Evolutionary conservation across 2,329 filamentous ascomycete genomes (phyloP).

Genomic region (Westerdykella aurantiaca): DNA sequence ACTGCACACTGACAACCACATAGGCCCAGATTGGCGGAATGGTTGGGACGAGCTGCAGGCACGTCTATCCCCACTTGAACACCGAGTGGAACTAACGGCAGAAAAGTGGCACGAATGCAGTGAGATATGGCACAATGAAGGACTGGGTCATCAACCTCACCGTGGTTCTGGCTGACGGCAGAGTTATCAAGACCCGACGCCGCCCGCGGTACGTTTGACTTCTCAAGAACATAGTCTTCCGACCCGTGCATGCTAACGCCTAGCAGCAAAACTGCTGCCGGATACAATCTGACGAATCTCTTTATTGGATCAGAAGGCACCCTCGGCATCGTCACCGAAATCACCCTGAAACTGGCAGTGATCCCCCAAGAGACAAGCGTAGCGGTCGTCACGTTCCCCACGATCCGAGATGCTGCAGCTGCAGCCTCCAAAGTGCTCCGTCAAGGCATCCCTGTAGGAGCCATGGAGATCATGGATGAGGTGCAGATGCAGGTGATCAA

Average conservation of each 20-base stretch:
- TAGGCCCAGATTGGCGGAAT: conserved; percentile 73
- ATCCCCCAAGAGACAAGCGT: conserved; percentile 71
- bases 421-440: conserved; percentile 73
- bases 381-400: conserved; percentile 73
- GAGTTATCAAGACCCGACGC: conserved; percentile 69
- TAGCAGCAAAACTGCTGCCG: conserved; percentile 64
- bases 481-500: conserved; percentile 83
- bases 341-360: conserved; percentile 72
- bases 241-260: background rate
- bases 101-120: conserved; percentile 67
- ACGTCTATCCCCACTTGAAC: conserved; percentile 1
- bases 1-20: conserved; percentile 15
- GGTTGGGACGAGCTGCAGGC: conserved; percentile 65
- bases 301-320: conserved; percentile 82
- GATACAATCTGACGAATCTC: conserved; percentile 74
- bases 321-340: conserved; percentile 73
- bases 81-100: conserved; percentile 27
- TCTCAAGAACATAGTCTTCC: background rate
- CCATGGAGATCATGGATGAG: conserved; percentile 84
- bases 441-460: conserved; percentile 65
- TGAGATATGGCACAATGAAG: conserved; percentile 80
- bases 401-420: conserved; percentile 67
- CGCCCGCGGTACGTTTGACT: conserved; percentile 52
- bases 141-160: conserved; percentile 83
- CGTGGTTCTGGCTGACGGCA: conserved; percentile 72